Conservation (phyloP, 1,284 basidiomycete genomes). For the Prillingera fragicola region DNA sequence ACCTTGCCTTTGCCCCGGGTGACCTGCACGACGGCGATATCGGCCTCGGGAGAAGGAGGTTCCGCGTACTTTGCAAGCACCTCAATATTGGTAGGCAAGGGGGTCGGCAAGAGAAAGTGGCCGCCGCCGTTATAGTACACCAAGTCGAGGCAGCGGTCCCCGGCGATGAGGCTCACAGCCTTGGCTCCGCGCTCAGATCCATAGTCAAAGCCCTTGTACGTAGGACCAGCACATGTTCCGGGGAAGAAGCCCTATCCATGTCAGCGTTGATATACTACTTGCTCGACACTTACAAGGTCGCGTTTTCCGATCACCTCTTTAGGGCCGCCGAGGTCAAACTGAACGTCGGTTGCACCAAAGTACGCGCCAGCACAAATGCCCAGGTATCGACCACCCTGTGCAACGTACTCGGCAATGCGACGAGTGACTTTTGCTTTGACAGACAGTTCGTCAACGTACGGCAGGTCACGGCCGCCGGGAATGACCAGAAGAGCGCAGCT, state of each 20-base stretch:
- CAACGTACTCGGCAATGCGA: conserved; percentile 60
- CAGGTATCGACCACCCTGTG: conserved; percentile 63
- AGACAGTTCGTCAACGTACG: conserved; percentile 53
- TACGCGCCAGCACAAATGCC: conserved; percentile 62
- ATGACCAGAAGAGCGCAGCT: conserved; percentile 72
- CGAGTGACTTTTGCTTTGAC: conserved; percentile 41
- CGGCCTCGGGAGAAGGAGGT: conserved; percentile 18
- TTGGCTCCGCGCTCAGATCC: conserved; percentile 50
- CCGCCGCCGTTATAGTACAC: conserved; percentile 58
- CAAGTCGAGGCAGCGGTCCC: conserved; percentile 32
- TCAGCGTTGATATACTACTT: not conserved
- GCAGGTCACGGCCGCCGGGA: conserved; percentile 57
- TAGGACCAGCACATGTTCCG: conserved; percentile 54
- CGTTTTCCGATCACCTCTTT: conserved; percentile 53
- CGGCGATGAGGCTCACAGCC: conserved; percentile 38
- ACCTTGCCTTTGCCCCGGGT: conserved; percentile 57
- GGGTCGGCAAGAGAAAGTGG: conserved; percentile 49
- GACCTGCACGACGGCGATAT: conserved; percentile 54
- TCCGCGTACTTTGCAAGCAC: conserved; percentile 49
- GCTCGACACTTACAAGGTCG: conserved; percentile 46
- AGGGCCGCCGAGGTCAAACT: conserved; percentile 52
- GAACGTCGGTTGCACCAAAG: conserved; percentile 51
- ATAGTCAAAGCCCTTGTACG: conserved; percentile 57
- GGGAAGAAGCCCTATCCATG: conserved; percentile 55
- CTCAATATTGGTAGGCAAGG: conserved; percentile 28